Percentiles rank a stretch among this genome's conserved stretches.
phyloP scores from a whole-genome alignment of 108 stramenopile species.

The Cyclotella distinguenda region DNA sequence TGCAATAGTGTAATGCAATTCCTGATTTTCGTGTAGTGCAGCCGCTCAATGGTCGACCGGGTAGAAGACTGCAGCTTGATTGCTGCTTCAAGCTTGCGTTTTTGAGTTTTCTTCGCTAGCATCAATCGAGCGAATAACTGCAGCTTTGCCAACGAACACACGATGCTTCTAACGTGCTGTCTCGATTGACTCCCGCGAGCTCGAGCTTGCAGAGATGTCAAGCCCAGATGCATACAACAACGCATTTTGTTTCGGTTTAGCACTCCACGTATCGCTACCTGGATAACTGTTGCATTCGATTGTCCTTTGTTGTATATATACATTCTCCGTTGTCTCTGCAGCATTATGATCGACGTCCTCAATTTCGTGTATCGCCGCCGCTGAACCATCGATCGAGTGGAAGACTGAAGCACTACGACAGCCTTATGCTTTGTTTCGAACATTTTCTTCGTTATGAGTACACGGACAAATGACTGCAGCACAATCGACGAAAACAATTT shows the following conservation, averaged over 20 bases:
- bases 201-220: constrained; percentile 9
- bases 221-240: not conserved
- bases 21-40: not conserved
- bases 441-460: not conserved
- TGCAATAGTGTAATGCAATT: not conserved
- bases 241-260: no score
- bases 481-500: no score
- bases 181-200: constrained; percentile 8
- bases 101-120: not conserved
- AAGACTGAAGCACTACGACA: not conserved
- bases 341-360: not conserved
- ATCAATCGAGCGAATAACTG: constrained; percentile 3
- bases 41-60: not conserved
- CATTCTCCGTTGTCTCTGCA: not conserved
- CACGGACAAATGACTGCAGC: constrained; percentile 1
- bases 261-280: no score
- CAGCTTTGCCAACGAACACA: not conserved
- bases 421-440: not conserved
- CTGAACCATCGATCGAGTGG: not conserved
- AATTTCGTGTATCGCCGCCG: not conserved
- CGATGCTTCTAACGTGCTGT: not conserved
- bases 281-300: no score
- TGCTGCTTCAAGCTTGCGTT: not conserved
- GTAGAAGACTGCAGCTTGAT: not conserved
- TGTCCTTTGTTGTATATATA: no score